These are phyloP conservation scores for Pleurotus sapidus DNA, from an alignment of 768 basidiomycete species.

Conservation along the genomic window DNA sequence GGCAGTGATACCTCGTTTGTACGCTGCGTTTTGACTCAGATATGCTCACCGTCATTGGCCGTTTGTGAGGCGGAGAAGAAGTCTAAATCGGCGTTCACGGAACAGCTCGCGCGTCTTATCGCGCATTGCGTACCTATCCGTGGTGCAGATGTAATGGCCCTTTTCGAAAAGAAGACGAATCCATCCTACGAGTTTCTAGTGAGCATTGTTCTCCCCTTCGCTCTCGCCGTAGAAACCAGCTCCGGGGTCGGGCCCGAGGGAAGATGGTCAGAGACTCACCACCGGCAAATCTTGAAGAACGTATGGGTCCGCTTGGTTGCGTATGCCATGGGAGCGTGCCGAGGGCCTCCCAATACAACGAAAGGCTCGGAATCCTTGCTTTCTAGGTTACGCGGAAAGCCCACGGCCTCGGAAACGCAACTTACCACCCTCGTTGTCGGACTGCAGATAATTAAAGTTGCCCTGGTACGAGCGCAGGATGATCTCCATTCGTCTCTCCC, in stretches of 20 bases:
- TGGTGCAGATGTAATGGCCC: conserved; percentile 49
- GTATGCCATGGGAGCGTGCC: conserved; percentile 53
- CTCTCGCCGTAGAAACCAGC: conserved; percentile 49
- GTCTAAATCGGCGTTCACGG: conserved; percentile 37
- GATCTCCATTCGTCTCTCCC: conserved; percentile 55
- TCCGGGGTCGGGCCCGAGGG: conserved; percentile 38
- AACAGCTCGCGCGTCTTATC: conserved; percentile 36
- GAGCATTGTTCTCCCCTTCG: conserved; percentile 61
- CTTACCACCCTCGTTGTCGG: conserved; percentile 45
- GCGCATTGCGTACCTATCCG: conserved; percentile 45
- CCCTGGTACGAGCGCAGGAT: conserved; percentile 58
- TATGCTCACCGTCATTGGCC: conserved; percentile 43
- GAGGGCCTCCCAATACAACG: conserved; percentile 17
- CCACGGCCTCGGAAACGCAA: conserved; percentile 19
- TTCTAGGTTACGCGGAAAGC: background rate
- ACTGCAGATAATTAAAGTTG: conserved; percentile 65
- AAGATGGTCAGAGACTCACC: conserved; percentile 40
- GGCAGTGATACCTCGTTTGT: conserved; percentile 52
- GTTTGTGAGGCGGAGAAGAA: conserved; percentile 45
- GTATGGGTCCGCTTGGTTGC: conserved; percentile 65
- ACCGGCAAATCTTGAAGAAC: conserved; percentile 40
- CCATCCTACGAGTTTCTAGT: conserved; percentile 63
- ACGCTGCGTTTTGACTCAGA: conserved; percentile 38
- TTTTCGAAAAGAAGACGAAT: conserved; percentile 47
- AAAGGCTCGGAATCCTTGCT: conserved; percentile 42